phyloP scores from a whole-genome alignment of 805 yeast species.

The Candida germanica region DNA sequence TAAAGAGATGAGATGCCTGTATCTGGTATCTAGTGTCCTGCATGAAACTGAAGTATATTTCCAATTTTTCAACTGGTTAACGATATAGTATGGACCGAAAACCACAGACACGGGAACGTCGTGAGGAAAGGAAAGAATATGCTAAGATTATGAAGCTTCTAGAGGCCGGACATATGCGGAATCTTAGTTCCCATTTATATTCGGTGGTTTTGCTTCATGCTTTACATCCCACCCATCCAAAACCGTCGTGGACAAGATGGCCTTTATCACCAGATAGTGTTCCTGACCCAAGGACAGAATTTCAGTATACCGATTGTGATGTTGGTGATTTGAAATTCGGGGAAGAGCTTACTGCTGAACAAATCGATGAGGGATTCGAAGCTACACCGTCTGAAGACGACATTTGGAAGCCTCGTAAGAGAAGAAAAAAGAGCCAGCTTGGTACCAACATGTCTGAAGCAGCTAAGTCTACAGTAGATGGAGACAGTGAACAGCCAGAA shows the following conservation, averaged over 20 bases:
- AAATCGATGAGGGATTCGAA: background rate
- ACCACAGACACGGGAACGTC: too few relatives aligned
- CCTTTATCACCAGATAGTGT: conserved; percentile 41
- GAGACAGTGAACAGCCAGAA: too few relatives aligned
- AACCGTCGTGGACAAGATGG: conserved; percentile 55
- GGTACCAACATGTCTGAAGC: too few relatives aligned
- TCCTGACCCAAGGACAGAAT: conserved; percentile 33
- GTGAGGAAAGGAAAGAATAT: conserved; percentile 18
- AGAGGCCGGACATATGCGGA: conserved; percentile 51
- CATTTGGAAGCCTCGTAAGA: too few relatives aligned
- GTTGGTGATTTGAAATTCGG: background rate
- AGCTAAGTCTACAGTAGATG: too few relatives aligned
- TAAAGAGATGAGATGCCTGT: conserved; percentile 3
- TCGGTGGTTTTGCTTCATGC: conserved; percentile 47
- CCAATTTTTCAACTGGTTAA: too few relatives aligned
- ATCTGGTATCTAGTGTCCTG: conserved; percentile 88
- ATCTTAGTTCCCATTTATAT: conserved; percentile 65
- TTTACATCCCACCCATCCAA: conserved; percentile 35
- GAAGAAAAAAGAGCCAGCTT: too few relatives aligned
- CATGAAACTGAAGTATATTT: conserved; percentile 88
- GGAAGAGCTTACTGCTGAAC: background rate
- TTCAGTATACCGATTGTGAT: conserved; percentile 22
- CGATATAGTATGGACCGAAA: too few relatives aligned
- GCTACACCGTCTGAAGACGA: too few relatives aligned
- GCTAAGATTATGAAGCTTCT: conserved; percentile 25